Evolutionary conservation across 805 yeast genomes (phyloP).

Genomic region (Nakazawaea holstii): DNA sequence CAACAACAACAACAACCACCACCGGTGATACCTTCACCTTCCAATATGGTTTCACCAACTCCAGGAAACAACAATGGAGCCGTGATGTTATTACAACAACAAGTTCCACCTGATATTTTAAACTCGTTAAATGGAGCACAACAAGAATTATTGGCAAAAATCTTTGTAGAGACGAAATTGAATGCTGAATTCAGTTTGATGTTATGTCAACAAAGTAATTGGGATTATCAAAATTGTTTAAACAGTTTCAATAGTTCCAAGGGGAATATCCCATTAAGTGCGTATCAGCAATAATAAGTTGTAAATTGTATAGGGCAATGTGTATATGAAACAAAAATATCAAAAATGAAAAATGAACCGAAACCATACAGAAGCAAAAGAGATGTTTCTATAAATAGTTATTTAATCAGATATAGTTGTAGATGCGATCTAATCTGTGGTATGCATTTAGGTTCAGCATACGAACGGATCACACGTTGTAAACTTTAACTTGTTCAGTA

Average conservation of each 20-base stretch:
- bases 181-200: constrained; percentile 75
- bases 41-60: constrained; percentile 13
- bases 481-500: too few species aligned
- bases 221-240: constrained; percentile 70
- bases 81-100: constrained; percentile 26
- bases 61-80: constrained; percentile 5
- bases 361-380: too few species aligned
- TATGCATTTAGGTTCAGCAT: too few species aligned
- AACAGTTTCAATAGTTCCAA: constrained; percentile 66
- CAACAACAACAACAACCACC: constrained; percentile 7
- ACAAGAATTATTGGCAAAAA: constrained; percentile 56
- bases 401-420: too few species aligned
- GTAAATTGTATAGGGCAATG: neutral
- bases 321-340: neutral
- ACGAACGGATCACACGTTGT: too few species aligned
- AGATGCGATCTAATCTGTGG: too few species aligned
- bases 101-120: constrained; percentile 49
- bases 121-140: constrained; percentile 48
- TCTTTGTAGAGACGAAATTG: constrained; percentile 68
- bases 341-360: neutral
- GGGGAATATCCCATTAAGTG: constrained; percentile 48
- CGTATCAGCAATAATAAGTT: constrained; percentile 26
- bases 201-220: constrained; percentile 83
- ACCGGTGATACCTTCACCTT: constrained; percentile 15
- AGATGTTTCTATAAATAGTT: too few species aligned